Evolutionary conservation across 2,329 filamentous ascomycete genomes (phyloP), one percentile per base, ranked within the genome.

Genomic region (Dendryphion nanum): DNA sequence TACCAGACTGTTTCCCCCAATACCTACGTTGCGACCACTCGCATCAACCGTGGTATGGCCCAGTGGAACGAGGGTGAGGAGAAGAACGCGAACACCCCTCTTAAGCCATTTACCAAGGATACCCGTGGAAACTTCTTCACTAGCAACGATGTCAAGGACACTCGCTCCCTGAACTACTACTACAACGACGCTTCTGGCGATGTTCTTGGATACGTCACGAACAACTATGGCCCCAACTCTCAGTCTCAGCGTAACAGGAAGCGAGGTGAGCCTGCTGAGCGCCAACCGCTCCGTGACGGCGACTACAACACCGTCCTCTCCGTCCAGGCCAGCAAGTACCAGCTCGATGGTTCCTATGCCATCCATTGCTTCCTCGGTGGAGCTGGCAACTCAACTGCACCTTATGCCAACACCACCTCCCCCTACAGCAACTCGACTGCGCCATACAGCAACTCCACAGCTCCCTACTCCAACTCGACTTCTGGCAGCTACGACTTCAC

Each of bases 1-100:
- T 91, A 86, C 85, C 87, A 93, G 67, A 70, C 76, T 2, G 64
- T 91, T 12, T 77, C 89, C 42, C 85, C 85, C 1, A 70, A 80
- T 30, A 77, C 77, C n/a, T 93, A 81, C 66, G 76, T 89, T 13
- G 66, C 36, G 71, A 82, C 6, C 37, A 59, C 59, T 17, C 53
- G 49, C 47, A 51, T 61, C 40, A 48, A 47, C 46, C 55, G 48
- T 13, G 35, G 42, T 41, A 62, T 59, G 55, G 56, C 58, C 21
- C 56, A 63, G 50, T 64, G 63, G 63, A 48, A 77, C 77, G 48
- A 52, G 66, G 30, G 54, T 30, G 59, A 63, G 47, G 24, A 43
- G 1, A 76, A 83, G 55, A 74, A 80, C 47, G 66, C 71, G 1
- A 69, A 71, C 38, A 80, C 81, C 58, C 63, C 61, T 44, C 58